Percentiles rank a stretch among this genome's conserved stretches.
phyloP scores from a whole-genome alignment of 768 basidiomycete genomes.

The Termitomyces sp. region DNA sequence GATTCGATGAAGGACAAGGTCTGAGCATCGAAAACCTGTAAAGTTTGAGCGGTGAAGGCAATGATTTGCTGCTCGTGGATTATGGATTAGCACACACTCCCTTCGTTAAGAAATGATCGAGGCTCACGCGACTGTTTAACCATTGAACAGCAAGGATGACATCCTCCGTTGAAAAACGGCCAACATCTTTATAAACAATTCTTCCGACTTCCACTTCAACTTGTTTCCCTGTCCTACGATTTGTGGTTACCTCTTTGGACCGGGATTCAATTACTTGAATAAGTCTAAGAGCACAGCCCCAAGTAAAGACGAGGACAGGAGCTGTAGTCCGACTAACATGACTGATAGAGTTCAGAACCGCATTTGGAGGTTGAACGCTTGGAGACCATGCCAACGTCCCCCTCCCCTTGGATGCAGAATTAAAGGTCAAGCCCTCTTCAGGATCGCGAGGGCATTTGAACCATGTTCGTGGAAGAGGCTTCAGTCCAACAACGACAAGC shows the following conservation, averaged over 20 bases:
- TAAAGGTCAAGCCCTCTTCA: conserved; percentile 36
- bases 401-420: conserved; percentile 41
- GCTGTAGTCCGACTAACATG: conserved; percentile 10
- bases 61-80: conserved; percentile 56
- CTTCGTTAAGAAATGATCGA: conserved; percentile 14
- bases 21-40: conserved; percentile 69
- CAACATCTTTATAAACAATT: conserved; percentile 56
- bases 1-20: conserved; percentile 55
- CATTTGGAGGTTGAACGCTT: conserved; percentile 31
- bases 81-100: conserved; percentile 4
- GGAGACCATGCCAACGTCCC: conserved; percentile 84
- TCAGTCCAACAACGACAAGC: conserved; percentile 87
- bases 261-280: conserved; percentile 61
- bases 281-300: conserved; percentile 67
- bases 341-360: conserved; percentile 17
- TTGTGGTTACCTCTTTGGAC: conserved; percentile 41
- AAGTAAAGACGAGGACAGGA: conserved; percentile 79
- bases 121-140: conserved; percentile 83
- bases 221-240: conserved; percentile 54
- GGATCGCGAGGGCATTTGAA: conserved; percentile 61
- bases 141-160: conserved; percentile 76
- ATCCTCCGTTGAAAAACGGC: conserved; percentile 54
- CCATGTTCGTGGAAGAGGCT: conserved; percentile 91
- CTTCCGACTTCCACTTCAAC: conserved; percentile 57
- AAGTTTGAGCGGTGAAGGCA: conserved; percentile 44